phyloP scores from a whole-genome alignment of 306 rosid genomes.

The Cucurbita pepo region DNA sequence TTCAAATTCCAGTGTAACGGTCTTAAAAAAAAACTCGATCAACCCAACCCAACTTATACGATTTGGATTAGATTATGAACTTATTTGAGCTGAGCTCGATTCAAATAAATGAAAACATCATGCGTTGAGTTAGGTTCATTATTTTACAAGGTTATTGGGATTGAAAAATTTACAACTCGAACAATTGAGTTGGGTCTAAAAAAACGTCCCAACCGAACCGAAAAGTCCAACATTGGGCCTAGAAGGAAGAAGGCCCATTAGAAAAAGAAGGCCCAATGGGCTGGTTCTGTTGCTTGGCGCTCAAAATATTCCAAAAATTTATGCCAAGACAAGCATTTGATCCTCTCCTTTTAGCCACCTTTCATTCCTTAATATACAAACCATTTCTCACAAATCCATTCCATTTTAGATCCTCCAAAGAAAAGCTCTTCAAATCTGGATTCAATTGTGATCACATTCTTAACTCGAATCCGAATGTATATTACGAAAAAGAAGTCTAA shows the following conservation, averaged over 20 bases:
- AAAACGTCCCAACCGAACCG: background rate
- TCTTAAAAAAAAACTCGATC: too few species aligned
- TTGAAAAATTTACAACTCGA: too few species aligned
- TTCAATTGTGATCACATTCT: background rate
- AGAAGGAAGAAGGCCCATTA: background rate
- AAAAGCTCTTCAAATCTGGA: too few species aligned
- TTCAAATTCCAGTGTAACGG: too few species aligned
- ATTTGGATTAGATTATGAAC: too few species aligned
- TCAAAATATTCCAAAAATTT: slow-evolving; percentile 1
- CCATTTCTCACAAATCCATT: background rate
- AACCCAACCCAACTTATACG: too few species aligned
- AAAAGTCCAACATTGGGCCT: background rate
- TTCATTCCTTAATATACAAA: background rate
- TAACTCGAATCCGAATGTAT: slow-evolving; percentile 12
- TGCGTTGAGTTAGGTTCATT: too few species aligned
- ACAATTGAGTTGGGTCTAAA: too few species aligned
- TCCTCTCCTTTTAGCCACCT: background rate
- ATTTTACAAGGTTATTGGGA: too few species aligned
- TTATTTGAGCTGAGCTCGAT: too few species aligned
- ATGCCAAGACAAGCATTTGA: background rate
- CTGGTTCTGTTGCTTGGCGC: background rate
- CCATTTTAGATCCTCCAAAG: background rate
- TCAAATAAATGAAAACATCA: too few species aligned
- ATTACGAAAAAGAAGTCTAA: slow-evolving; percentile 7
- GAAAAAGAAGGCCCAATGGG: background rate